Conservation (phyloP, 495 filamentous ascomycete species). For the Filosporella fistucella region DNA sequence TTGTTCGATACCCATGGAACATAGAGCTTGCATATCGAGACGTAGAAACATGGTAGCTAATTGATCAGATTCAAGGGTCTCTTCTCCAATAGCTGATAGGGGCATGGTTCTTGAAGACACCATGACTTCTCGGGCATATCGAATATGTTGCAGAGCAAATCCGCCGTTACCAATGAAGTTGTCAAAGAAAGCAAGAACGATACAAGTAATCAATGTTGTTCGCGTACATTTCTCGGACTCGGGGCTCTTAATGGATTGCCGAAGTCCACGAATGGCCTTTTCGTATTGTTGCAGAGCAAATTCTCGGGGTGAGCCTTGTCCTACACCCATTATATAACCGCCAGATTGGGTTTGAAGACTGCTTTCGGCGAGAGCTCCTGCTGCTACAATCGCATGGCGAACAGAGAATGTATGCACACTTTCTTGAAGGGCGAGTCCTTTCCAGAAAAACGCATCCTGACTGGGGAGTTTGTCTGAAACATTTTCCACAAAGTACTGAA, state of each 20-base stretch:
- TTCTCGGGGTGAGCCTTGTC: constrained; percentile 11
- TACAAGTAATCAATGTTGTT: constrained; percentile 9
- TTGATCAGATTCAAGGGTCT: neutral
- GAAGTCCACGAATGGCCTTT: constrained; percentile 14
- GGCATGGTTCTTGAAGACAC: neutral
- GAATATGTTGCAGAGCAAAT: constrained; percentile 17
- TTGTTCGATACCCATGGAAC: constrained; percentile 8
- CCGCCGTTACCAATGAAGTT: constrained; percentile 13
- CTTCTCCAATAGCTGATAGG: neutral
- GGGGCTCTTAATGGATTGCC: neutral
- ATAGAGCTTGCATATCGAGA: constrained; percentile 13
- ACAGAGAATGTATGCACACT: constrained; percentile 4
- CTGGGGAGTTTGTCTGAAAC: neutral
- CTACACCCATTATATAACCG: constrained; percentile 4
- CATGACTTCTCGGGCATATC: constrained; percentile 9
- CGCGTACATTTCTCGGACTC: neutral
- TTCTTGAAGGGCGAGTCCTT: constrained; percentile 2
- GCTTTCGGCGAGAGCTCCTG: constrained; percentile 11
- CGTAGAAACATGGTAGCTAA: constrained; percentile 5
- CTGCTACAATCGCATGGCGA: constrained; percentile 15
- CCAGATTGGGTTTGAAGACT: neutral
- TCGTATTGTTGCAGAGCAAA: constrained; percentile 19
- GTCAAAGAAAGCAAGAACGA: constrained; percentile 16
- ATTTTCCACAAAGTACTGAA: constrained; percentile 15
- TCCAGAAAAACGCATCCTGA: constrained; percentile 9